Percentiles rank a stretch among this genome's conserved stretches.
These are phyloP conservation scores for Colletotrichum gigasporum DNA, from an alignment of 2,329 filamentous ascomycete species.

Conservation along the genomic window DNA sequence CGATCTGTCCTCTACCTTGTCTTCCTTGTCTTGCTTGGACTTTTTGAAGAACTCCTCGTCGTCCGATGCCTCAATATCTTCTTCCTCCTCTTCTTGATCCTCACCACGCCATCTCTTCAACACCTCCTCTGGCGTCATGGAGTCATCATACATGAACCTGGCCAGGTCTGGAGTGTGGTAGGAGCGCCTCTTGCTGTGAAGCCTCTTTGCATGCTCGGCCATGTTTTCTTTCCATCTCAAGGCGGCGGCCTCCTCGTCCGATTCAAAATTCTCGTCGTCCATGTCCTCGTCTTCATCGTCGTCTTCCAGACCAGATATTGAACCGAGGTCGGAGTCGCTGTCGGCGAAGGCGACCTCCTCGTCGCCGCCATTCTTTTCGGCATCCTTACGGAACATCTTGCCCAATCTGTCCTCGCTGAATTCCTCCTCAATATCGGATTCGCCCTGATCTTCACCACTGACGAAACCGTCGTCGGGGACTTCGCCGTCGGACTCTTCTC, in stretches of 20 bases:
- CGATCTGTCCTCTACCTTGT: slow-evolving; percentile 79
- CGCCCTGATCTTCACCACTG: slow-evolving; percentile 62
- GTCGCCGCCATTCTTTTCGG: slow-evolving; percentile 62
- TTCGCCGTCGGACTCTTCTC: slow-evolving; percentile 55
- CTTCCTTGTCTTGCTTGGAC: slow-evolving; percentile 71
- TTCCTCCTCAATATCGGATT: slow-evolving; percentile 64
- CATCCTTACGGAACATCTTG: slow-evolving; percentile 65
- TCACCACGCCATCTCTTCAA: slow-evolving; percentile 83
- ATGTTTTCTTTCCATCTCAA: slow-evolving; percentile 91
- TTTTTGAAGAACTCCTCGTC: slow-evolving; percentile 74
- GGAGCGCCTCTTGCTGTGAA: slow-evolving; percentile 75
- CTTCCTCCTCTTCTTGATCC: slow-evolving; percentile 62
- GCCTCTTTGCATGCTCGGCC: slow-evolving; percentile 74
- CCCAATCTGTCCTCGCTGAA: slow-evolving; percentile 69
- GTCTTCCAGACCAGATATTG: slow-evolving; percentile 71
- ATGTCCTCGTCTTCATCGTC: slow-evolving; percentile 55
- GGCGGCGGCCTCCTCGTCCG: slow-evolving; percentile 76
- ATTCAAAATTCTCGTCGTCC: slow-evolving; percentile 61
- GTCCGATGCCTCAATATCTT: slow-evolving; percentile 65
- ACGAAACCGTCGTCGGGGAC: slow-evolving; percentile 60
- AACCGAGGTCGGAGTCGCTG: slow-evolving; percentile 95
- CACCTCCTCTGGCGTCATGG: slow-evolving; percentile 78
- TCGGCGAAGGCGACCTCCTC: slow-evolving; percentile 92
- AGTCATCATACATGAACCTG: slow-evolving; percentile 87
- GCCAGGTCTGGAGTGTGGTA: slow-evolving; percentile 87